These are phyloP conservation scores for Fimicolochytrium jonesii DNA, from an alignment of 192 early-diverging fungal genomes.

Conservation along the genomic window DNA sequence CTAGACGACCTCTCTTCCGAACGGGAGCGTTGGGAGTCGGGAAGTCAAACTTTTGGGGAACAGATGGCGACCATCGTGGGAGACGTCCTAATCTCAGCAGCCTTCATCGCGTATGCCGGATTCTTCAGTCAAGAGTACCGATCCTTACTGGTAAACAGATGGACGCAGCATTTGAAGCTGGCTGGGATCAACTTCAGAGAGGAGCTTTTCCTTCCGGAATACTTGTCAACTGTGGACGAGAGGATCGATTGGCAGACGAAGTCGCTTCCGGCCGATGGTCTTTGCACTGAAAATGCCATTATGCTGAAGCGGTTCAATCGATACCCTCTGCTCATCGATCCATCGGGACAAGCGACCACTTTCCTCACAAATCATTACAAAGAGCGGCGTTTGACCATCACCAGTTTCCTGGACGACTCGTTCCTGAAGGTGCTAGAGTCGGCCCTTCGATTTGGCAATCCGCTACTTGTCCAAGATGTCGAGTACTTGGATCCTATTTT, in stretches of 20 bases:
- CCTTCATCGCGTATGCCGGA: conserved; percentile 95
- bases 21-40: conserved; percentile 84
- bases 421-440: conserved; percentile 97
- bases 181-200: conserved; percentile 71
- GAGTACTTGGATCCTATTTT: conserved; percentile 97
- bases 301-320: conserved; percentile 93
- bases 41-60: conserved; percentile 84
- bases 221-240: conserved; percentile 88
- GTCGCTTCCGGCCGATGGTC: conserved; percentile 79
- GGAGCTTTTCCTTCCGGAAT: conserved; percentile 83
- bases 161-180: conserved; percentile 65
- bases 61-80: conserved; percentile 99
- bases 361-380: conserved; percentile 86
- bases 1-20: conserved; percentile 88
- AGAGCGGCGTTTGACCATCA: conserved; percentile 83
- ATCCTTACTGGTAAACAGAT: conserved; percentile 70
- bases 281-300: conserved; percentile 97
- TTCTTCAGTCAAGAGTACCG: conserved; percentile 98
- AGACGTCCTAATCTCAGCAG: conserved; percentile 87
- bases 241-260: conserved; percentile 85
- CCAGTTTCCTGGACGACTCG: conserved; percentile 95
- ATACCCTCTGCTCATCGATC: conserved; percentile 98
- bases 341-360: conserved; percentile 85
- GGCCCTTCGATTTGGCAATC: conserved; percentile 97
- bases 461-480: conserved; percentile 94